phyloP scores from a whole-genome alignment of 192 early-diverging fungal genomes.

The Coemansia sp. region DNA sequence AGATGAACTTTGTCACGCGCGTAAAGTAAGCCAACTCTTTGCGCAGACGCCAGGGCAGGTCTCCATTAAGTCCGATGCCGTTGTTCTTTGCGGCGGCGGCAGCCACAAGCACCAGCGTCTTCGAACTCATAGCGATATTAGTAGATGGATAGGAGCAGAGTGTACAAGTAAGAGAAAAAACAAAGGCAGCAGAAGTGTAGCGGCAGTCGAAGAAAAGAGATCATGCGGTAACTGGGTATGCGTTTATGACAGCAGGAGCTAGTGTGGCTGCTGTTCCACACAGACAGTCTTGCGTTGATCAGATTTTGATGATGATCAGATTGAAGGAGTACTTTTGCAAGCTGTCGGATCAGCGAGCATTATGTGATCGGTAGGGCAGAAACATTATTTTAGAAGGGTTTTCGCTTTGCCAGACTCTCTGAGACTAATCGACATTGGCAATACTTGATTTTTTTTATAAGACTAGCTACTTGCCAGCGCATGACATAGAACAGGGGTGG shows the following conservation, averaged over 20 bases:
- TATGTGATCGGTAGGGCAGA: background rate
- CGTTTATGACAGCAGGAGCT: background rate
- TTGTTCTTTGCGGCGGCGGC: slow-evolving; percentile 68
- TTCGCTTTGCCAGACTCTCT: background rate
- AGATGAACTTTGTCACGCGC: slow-evolving; percentile 54
- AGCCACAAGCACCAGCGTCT: slow-evolving; percentile 64
- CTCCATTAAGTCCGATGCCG: slow-evolving; percentile 74
- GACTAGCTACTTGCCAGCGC: background rate
- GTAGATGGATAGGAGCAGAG: background rate
- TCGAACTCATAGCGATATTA: background rate
- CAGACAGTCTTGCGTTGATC: background rate
- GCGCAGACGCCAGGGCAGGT: slow-evolving; percentile 83
- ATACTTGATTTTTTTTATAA: background rate
- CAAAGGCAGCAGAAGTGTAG: background rate
- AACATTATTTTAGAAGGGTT: background rate
- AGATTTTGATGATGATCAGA: background rate
- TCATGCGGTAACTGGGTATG: background rate
- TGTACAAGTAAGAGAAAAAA: background rate
- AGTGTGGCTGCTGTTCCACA: background rate
- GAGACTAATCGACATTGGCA: background rate
- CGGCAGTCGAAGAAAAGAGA: background rate
- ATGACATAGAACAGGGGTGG: background rate
- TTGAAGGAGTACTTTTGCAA: background rate
- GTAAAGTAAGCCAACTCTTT: slow-evolving; percentile 86
- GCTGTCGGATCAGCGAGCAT: background rate